Percentiles rank a stretch among this genome's conserved stretches.
Conservation (phyloP, 306 rosid genomes). For the Boehmeria nivea region DNA sequence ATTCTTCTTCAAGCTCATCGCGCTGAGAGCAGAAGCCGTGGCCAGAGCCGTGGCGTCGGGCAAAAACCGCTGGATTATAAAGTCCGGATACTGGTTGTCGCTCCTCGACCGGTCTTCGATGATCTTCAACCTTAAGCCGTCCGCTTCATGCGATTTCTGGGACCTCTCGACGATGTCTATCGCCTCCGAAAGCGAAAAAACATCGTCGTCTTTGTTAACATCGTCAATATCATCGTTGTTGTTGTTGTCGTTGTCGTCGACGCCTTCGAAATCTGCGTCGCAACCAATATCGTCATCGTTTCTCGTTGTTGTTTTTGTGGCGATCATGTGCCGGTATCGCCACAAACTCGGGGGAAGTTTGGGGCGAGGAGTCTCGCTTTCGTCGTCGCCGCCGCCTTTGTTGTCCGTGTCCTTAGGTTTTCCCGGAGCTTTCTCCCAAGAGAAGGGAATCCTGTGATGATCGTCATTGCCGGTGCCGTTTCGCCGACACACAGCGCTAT, state of each 20-base stretch:
- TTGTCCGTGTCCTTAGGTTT: slow-evolving; percentile 44
- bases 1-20: slow-evolving; percentile 8
- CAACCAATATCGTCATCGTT: slow-evolving; percentile 2
- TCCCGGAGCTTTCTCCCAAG: slow-evolving; percentile 77
- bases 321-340: slow-evolving; percentile 30
- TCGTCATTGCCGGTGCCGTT: slow-evolving; percentile 20
- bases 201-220: slow-evolving; percentile 53
- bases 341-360: slow-evolving; percentile 53
- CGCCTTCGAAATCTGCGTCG: slow-evolving; percentile 23
- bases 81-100: slow-evolving; percentile 50
- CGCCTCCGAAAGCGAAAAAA: slow-evolving; percentile 70
- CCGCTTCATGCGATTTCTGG: slow-evolving; percentile 27
- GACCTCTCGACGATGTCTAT: slow-evolving; percentile 65
- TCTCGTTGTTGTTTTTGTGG: neutral
- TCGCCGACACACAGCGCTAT: slow-evolving; percentile 2
- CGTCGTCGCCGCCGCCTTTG: neutral
- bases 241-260: slow-evolving; percentile 12
- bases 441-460: slow-evolving; percentile 58
- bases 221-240: too few species aligned
- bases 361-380: slow-evolving; percentile 42
- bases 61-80: slow-evolving; percentile 73
- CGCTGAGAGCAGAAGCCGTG: slow-evolving; percentile 40
- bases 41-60: slow-evolving; percentile 85
- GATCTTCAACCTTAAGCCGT: slow-evolving; percentile 42
- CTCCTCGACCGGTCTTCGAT: slow-evolving; percentile 30